Percentiles rank a stretch among this genome's conserved stretches.
Evolutionary conservation across 495 filamentous ascomycete species (phyloP).

Genomic region (Paragyromitra xinjiangensis): DNA sequence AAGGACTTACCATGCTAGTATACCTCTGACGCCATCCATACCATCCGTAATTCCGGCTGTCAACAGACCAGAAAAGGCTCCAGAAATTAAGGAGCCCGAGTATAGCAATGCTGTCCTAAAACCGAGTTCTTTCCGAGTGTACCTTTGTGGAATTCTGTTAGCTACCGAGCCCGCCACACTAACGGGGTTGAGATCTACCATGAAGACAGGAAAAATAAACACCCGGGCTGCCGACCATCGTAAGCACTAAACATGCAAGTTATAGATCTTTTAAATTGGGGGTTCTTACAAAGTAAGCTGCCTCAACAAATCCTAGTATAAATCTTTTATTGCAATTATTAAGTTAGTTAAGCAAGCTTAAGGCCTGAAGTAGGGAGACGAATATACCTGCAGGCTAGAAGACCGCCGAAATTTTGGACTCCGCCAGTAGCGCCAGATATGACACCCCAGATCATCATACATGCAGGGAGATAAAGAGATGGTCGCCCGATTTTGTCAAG

Average conservation of each 20-base stretch:
- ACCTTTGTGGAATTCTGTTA: constrained; percentile 24
- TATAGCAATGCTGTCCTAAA: constrained; percentile 60
- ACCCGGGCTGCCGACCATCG: constrained; percentile 40
- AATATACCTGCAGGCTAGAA: constrained; percentile 63
- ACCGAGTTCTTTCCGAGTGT: constrained; percentile 45
- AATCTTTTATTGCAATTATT: constrained; percentile 31
- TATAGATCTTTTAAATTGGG: neutral
- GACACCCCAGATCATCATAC: constrained; percentile 75
- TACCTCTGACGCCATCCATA: constrained; percentile 69
- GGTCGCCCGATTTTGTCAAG: constrained; percentile 72
- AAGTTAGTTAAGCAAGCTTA: constrained; percentile 1
- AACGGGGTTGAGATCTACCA: constrained; percentile 27
- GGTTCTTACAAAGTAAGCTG: constrained; percentile 50
- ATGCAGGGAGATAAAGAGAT: constrained; percentile 72
- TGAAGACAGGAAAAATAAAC: constrained; percentile 49
- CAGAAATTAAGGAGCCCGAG: constrained; percentile 64
- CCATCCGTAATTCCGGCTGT: constrained; percentile 53
- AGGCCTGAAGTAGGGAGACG: neutral
- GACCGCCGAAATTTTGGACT: constrained; percentile 64
- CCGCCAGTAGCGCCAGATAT: constrained; percentile 72
- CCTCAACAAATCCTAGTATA: constrained; percentile 58
- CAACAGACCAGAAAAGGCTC: constrained; percentile 73
- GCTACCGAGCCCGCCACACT: neutral
- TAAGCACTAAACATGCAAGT: constrained; percentile 13
- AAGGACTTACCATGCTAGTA: constrained; percentile 66